Evolutionary conservation across 345 rosid genomes (phyloP).

Genomic region (Litchi chinensis): DNA sequence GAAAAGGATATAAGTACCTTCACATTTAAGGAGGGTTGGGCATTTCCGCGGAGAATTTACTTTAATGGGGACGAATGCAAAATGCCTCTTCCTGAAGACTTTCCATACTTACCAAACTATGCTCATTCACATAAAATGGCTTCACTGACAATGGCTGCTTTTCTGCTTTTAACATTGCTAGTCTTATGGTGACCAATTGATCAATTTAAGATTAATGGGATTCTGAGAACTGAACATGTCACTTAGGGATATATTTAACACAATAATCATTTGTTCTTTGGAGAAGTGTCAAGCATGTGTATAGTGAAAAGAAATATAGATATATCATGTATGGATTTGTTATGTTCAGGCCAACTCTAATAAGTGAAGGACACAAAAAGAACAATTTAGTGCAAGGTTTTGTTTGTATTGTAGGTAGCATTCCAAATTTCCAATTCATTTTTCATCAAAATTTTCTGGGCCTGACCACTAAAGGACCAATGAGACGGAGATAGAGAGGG

Average conservation of each 20-base stretch:
- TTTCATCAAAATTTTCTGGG: not conserved
- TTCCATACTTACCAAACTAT: conserved; percentile 34
- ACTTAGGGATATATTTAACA: not conserved
- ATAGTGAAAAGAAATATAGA: too few relatives aligned
- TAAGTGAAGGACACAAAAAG: not conserved
- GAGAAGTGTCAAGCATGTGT: not conserved
- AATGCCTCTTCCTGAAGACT: conserved; percentile 38
- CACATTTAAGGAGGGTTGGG: conserved; percentile 43
- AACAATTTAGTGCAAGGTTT: not conserved
- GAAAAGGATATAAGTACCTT: conserved; percentile 35
- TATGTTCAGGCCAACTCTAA: not conserved
- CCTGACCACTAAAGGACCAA: too few relatives aligned
- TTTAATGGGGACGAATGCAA: conserved; percentile 45
- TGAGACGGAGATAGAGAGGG: too few relatives aligned
- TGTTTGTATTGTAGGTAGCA: not conserved
- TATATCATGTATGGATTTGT: not conserved
- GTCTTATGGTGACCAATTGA: not conserved
- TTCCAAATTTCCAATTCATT: not conserved
- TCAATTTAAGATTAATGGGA: not conserved
- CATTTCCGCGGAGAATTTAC: conserved; percentile 37
- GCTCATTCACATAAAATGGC: conserved; percentile 4
- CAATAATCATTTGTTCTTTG: not conserved
- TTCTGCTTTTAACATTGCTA: conserved; percentile 14
- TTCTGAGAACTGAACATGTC: not conserved
- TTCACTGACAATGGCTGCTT: not conserved